Percentiles rank a stretch among this genome's conserved stretches.
Conservation (phyloP, 495 filamentous ascomycete species). For the Penicillium canescens region DNA sequence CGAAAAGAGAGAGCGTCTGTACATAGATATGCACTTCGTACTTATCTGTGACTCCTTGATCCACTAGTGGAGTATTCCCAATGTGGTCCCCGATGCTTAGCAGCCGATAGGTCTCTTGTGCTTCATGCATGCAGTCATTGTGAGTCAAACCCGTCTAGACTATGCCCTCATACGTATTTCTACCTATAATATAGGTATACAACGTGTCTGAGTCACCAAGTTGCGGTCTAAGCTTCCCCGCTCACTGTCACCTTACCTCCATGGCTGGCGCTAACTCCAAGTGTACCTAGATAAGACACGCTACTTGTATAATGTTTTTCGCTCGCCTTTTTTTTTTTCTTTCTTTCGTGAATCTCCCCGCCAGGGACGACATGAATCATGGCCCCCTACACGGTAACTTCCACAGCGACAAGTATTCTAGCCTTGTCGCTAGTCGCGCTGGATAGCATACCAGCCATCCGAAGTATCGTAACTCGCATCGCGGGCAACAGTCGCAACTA, state of each 20-base stretch:
- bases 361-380: slow-evolving; percentile 23
- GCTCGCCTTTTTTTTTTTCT: not conserved
- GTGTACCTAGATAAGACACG: too few relatives aligned
- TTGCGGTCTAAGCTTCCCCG: not conserved
- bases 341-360: not conserved
- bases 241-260: not conserved
- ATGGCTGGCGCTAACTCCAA: not conserved
- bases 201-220: not conserved
- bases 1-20: too few relatives aligned
- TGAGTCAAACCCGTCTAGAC: too few relatives aligned
- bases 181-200: not conserved
- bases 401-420: slow-evolving; percentile 18
- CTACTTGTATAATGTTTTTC: not conserved
- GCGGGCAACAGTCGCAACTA: slow-evolving; percentile 20
- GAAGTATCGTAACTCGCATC: slow-evolving; percentile 21
- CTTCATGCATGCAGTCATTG: too few relatives aligned
- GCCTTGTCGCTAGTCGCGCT: slow-evolving; percentile 27
- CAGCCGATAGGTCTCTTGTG: too few relatives aligned
- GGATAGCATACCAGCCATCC: slow-evolving; percentile 24
- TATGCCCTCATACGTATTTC: too few relatives aligned
- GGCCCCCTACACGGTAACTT: slow-evolving; percentile 16
- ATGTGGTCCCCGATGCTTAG: too few relatives aligned
- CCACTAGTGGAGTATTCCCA: too few relatives aligned
- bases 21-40: too few relatives aligned
- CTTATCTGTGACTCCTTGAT: too few relatives aligned